These are phyloP conservation scores for Dysphania ambrosioides DNA, from an alignment of 148 eudicot species.

Conservation along the genomic window DNA sequence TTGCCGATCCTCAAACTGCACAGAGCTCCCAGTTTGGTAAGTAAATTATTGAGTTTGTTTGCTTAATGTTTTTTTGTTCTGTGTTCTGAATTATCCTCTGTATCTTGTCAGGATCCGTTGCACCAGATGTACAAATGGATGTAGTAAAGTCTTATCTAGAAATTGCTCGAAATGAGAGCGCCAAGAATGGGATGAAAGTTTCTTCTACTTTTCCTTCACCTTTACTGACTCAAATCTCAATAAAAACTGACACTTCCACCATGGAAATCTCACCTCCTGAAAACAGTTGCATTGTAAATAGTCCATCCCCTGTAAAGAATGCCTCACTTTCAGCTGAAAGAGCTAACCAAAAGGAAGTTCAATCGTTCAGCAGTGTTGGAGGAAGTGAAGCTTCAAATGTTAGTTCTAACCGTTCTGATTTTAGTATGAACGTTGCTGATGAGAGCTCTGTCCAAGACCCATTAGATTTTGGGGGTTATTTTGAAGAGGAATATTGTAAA, in stretches of 20 bases:
- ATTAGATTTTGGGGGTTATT: constrained; percentile 62
- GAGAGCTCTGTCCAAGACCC: constrained; percentile 57
- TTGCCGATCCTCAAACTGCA: constrained; percentile 28
- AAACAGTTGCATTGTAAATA: constrained; percentile 51
- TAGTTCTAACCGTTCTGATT: constrained; percentile 71
- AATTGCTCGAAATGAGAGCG: constrained; percentile 20
- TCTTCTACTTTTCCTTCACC: constrained; percentile 33
- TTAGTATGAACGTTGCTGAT: constrained; percentile 69
- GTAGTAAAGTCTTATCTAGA: constrained; percentile 32
- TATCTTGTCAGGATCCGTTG: constrained; percentile 39
- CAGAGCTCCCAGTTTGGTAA: constrained; percentile 35
- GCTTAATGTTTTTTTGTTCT: background rate
- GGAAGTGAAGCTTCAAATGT: constrained; percentile 62
- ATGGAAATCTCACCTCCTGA: constrained; percentile 43
- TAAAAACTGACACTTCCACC: constrained; percentile 34
- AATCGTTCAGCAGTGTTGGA: constrained; percentile 53
- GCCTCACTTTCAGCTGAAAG: constrained; percentile 32
- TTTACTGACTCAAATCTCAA: constrained; percentile 35
- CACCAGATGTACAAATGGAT: constrained; percentile 29
- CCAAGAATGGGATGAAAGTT: constrained; percentile 35
- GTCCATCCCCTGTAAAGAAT: constrained; percentile 42
- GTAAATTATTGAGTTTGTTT: constrained; percentile 13
- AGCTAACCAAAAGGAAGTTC: constrained; percentile 43
- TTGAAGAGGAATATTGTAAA: constrained; percentile 85
- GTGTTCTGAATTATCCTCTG: constrained; percentile 15